These are phyloP conservation scores for Yamadazyma triangularis DNA, from an alignment of 1,139 yeast genomes.

Conservation along the genomic window DNA sequence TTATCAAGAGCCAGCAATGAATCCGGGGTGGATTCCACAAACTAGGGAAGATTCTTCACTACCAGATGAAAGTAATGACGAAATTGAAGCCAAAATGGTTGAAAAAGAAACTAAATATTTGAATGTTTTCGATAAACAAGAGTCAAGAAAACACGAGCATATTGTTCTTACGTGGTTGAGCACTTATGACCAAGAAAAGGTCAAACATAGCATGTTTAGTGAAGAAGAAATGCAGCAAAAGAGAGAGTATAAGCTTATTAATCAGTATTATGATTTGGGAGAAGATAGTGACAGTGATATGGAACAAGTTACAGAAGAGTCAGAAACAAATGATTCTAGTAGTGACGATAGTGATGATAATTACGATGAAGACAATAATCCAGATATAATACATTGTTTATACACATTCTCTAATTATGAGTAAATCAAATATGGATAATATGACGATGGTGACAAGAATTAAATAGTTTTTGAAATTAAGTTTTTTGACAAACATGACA, in stretches of 20 bases:
- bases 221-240: too few species aligned
- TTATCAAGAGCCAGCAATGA: too few species aligned
- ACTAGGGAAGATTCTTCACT: too few species aligned
- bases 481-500: neutral
- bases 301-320: neutral
- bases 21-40: too few species aligned
- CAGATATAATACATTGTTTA: neutral
- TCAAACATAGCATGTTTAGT: conserved; percentile 8
- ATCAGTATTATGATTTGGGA: too few species aligned
- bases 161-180: conserved; percentile 13
- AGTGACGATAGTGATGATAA: too few species aligned
- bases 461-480: conserved; percentile 2
- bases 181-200: conserved; percentile 8
- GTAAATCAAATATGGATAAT: conserved; percentile 4
- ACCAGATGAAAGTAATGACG: too few species aligned
- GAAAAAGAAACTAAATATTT: conserved; percentile 8
- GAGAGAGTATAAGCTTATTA: too few species aligned
- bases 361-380: neutral
- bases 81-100: conserved; percentile 5
- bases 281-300: neutral
- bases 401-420: neutral
- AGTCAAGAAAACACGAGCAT: conserved; percentile 20
- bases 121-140: conserved; percentile 15
- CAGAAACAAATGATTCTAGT: neutral
- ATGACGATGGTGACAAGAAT: conserved; percentile 4